Evolutionary conservation across 768 basidiomycete species (phyloP), one percentile per base, ranked within the genome.

Genomic region (Xerocomus spinulosus): DNA sequence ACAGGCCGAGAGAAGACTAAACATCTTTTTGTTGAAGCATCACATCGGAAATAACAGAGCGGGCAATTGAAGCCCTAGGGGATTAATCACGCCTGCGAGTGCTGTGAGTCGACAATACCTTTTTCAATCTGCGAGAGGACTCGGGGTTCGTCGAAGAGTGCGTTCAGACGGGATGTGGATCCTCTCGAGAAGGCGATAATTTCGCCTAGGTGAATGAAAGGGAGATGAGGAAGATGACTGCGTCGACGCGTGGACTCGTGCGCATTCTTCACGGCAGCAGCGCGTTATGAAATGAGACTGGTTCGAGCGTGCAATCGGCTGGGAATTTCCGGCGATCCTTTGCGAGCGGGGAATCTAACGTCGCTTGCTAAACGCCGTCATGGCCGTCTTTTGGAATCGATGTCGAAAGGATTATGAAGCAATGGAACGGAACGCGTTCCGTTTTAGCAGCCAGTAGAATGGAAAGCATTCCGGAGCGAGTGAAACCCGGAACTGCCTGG

Each of bases 331-430:
- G 20, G 36, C 34, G 46, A 42, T 42, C 48, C 7, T 39, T 38
- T 41, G 36, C 50, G 52, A 40, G 43, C 43, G 38, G 35, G 36
- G 30, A 18, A 12, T 5, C 14, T 13, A 17, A 40, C 5, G 12
- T 46, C 42, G 35, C 45, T 33, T 35, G 47, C 37, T 50, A 60
- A 58, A 58, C 49, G 46, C 58, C 61, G 52, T 63, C 40, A 50
- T 41, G 3, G 26, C 20, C 36, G 29, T 21, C 36, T 33, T 40
- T 32, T 26, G 38, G 32, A 52, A 48, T 32, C 18, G 21, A 39
- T 7, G 25, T 26, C 33, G 43, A 38, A 39, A 42, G 44, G 35
- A 38, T 44, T n/a, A 50, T 36, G 47, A 38, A 30, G 48, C 15
- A 36, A 49, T 49, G 5, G 29, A 48, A 47, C 53, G 47, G 51